phyloP scores from a whole-genome alignment of 2,329 filamentous ascomycete species.

The Aspergillus pseudoglaucus region DNA sequence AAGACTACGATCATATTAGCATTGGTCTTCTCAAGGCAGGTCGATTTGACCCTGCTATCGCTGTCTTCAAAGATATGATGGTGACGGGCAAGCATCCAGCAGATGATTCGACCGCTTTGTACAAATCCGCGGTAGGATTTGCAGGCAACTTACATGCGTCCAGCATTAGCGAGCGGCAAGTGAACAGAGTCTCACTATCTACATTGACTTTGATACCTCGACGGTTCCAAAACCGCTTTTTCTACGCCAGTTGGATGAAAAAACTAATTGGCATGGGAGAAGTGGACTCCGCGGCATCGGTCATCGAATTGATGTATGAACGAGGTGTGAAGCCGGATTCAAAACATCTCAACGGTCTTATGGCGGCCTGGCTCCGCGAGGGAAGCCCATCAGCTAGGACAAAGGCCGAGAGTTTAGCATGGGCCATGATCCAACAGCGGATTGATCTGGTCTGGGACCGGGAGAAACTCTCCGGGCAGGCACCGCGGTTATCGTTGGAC shows the following conservation, averaged over 20 bases:
- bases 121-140: conserved; percentile 34
- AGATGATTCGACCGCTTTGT: conserved; percentile 42
- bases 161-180: conserved; percentile 35
- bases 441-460: conserved; percentile 54
- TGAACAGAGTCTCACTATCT: conserved; percentile 44
- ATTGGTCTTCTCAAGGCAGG: conserved; percentile 63
- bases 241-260: conserved; percentile 85
- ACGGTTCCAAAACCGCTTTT: conserved; percentile 63
- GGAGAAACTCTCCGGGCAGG: conserved; percentile 14
- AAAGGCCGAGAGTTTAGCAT: conserved; percentile 63
- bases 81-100: conserved; percentile 47
- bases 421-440: conserved; percentile 68
- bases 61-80: conserved; percentile 88
- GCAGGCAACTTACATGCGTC: conserved; percentile 36
- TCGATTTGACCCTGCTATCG: conserved; percentile 60
- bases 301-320: conserved; percentile 68
- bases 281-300: conserved; percentile 62
- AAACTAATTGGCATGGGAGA: conserved; percentile 68
- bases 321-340: conserved; percentile 62
- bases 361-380: conserved; percentile 69
- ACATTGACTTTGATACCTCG: conserved; percentile 48
- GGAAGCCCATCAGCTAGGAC: conserved; percentile 49
- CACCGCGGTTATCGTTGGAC: conserved; percentile 22
- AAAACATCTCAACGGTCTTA: conserved; percentile 73
- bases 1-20: conserved; percentile 70